Conservation (phyloP, 352 stramenopile genomes). For the Pythium diclinum region DNA sequence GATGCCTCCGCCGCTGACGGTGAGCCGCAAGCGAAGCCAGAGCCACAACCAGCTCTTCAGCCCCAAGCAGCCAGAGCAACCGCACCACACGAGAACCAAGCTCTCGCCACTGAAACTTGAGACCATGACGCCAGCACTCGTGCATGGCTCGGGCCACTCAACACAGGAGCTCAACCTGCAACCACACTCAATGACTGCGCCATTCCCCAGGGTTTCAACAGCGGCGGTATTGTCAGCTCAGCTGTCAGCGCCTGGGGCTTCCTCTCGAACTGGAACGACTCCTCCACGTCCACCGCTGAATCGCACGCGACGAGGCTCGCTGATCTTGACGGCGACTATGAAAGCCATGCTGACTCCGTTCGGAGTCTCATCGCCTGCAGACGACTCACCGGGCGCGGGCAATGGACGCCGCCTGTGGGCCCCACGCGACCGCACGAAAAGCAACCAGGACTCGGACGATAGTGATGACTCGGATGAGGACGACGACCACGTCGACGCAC, state of each 20-base stretch:
- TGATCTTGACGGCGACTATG: slow-evolving; percentile 23
- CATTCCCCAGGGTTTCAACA: background rate
- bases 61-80: background rate
- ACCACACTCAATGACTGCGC: background rate
- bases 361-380: background rate
- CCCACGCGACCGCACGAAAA: slow-evolving; percentile 5
- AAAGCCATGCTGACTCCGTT: slow-evolving; percentile 17
- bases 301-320: slow-evolving; percentile 17
- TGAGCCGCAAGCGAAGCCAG: slow-evolving; percentile 14
- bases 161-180: background rate
- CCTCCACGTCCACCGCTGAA: slow-evolving; percentile 1
- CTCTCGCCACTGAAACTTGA: slow-evolving; percentile 1
- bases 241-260: background rate
- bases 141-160: background rate
- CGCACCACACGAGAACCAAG: background rate
- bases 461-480: slow-evolving; percentile 1
- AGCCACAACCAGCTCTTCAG: slow-evolving; percentile 21
- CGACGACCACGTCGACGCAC: background rate
- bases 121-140: background rate
- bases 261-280: background rate
- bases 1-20: background rate
- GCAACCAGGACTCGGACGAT: background rate
- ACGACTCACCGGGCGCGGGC: slow-evolving; percentile 2
- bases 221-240: background rate
- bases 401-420: background rate